Evolutionary conservation across 192 early-diverging fungal genomes (phyloP), one percentile per base, ranked within the genome.

Genomic region (Backusella macrospora): DNA sequence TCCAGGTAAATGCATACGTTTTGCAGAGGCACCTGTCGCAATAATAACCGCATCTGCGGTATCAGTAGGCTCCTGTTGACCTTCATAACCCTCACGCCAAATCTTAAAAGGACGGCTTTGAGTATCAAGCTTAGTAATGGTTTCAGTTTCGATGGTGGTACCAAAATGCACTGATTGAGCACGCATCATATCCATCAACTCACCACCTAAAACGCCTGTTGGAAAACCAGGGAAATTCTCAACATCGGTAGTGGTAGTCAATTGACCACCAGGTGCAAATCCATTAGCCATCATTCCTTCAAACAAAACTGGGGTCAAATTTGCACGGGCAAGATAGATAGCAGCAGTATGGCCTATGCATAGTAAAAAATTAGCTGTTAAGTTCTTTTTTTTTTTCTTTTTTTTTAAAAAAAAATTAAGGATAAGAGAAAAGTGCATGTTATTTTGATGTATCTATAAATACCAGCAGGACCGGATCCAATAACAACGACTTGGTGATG

Each of bases 151-250:
- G 70, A 99, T 94, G 62, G 85, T 83, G 29, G 96, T 97, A 72
- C 96, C 96, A 80, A 92, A 94, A 55, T 87, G 87, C 65, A 78
- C 82, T 18, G 93, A 95, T 85, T 98, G 96, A 76, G 87, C 81
- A 76, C 93, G 88, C 76, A 96, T 86, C 87, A 85, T 85, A 72
- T 96, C 95, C 84, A 91, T 96, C 74, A 97, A 86, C 76, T 94
- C 93, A 49, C 86, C 78, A 67, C 97, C 97, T 69, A 88, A 86
- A 62, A 99, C 90, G 69, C 95, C 93, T 34, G 87, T 85, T n/a
- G 97, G 97, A 79, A 97, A 99, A 38, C 97, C 97, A 40, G 96
- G 97, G 78, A 94, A 90, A 86, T 95, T 97, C 82, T 97, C 96
- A 21, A 98, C 93, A 52, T 98, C 96, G 65, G 95, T 98, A 23